These are phyloP conservation scores for Peronospora belbahrii DNA, from an alignment of 352 stramenopile species.

Conservation along the genomic window DNA sequence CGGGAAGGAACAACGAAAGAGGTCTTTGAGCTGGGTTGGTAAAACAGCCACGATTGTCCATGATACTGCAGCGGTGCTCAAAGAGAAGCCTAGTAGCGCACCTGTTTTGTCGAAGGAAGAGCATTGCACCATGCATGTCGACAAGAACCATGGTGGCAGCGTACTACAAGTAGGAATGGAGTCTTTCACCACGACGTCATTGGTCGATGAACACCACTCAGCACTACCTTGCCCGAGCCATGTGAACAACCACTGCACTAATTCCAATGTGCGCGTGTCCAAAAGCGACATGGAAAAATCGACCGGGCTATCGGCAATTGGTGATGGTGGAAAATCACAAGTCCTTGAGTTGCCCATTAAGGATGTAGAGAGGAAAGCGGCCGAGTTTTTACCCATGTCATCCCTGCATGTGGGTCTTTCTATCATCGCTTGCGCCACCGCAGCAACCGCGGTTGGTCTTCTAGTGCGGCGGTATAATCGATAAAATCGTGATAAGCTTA, in stretches of 20 bases:
- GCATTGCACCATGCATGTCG: background rate
- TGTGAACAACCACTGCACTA: conserved; percentile 18
- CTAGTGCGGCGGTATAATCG: conserved; percentile 34
- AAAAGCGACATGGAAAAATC: conserved; percentile 2
- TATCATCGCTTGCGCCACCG: conserved; percentile 41
- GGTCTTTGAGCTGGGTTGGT: conserved; percentile 23
- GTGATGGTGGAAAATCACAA: background rate
- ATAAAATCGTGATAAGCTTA: conserved; percentile 3
- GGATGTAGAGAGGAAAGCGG: conserved; percentile 9
- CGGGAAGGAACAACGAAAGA: conserved; percentile 11
- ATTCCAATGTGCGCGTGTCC: conserved; percentile 10
- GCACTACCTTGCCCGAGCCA: conserved; percentile 6
- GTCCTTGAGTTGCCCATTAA: conserved; percentile 12
- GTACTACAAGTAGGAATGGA: background rate
- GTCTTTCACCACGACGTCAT: background rate
- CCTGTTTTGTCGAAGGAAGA: background rate
- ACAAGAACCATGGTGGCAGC: background rate
- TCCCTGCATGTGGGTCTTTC: conserved; percentile 42
- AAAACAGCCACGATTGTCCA: background rate
- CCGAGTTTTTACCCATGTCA: conserved; percentile 17
- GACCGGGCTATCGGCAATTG: conserved; percentile 7
- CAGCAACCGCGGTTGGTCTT: conserved; percentile 35
- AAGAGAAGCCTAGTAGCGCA: background rate
- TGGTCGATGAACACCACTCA: background rate
- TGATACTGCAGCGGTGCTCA: background rate